A percentile compares a stretch with the other conserved stretches of the same genome.
These are phyloP conservation scores for Lactarius evosmus DNA, from an alignment of 768 basidiomycete genomes.

Conservation along the genomic window DNA sequence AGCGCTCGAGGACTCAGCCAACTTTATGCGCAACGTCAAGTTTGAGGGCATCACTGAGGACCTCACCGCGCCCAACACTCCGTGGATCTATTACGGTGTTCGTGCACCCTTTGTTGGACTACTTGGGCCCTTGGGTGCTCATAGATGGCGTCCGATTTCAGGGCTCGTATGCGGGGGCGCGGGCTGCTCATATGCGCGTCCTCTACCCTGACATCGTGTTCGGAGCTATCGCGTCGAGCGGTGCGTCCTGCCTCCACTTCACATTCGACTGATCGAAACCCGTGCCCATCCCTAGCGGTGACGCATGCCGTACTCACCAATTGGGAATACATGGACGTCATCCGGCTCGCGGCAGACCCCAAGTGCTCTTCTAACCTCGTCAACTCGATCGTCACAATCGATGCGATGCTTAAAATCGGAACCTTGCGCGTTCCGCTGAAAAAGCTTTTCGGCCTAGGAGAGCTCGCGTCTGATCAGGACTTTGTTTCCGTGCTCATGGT, in stretches of 20 bases:
- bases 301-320: constrained; percentile 79
- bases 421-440: constrained; percentile 56
- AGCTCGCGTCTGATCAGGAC: constrained; percentile 69
- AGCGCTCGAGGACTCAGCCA: constrained; percentile 84
- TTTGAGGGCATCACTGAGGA: constrained; percentile 69
- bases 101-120: constrained; percentile 27
- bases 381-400: constrained; percentile 57
- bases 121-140: not conserved
- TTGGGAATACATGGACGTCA: constrained; percentile 89
- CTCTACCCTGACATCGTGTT: constrained; percentile 85
- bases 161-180: constrained; percentile 92
- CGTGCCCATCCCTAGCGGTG: constrained; percentile 49
- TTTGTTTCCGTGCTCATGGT: constrained; percentile 71
- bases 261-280: not conserved
- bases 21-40: constrained; percentile 81
- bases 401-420: constrained; percentile 52
- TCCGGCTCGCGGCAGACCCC: constrained; percentile 63
- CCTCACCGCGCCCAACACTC: constrained; percentile 65
- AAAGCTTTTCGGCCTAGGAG: constrained; percentile 69
- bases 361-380: constrained; percentile 59
- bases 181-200: constrained; percentile 87
- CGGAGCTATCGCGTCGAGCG: constrained; percentile 87
- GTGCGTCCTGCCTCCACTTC: constrained; percentile 37
- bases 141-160: constrained; percentile 30
- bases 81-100: constrained; percentile 95